phyloP scores from a whole-genome alignment of 192 early-diverging fungal genomes.

The Entomortierella chlamydospora region DNA sequence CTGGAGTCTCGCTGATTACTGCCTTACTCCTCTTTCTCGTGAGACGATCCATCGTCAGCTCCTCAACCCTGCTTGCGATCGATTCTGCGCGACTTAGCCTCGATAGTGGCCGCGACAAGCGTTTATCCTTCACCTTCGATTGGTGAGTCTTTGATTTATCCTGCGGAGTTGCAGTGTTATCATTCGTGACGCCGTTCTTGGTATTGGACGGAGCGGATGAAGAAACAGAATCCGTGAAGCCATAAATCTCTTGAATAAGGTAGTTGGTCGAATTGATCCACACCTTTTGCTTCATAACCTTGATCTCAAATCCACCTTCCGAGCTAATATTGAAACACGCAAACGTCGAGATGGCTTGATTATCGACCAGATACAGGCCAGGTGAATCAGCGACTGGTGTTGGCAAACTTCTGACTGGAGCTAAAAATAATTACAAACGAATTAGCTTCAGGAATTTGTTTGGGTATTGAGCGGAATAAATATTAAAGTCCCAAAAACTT shows the following conservation, averaged over 20 bases:
- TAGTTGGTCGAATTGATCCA: conserved; percentile 53
- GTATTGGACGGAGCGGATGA: conserved; percentile 12
- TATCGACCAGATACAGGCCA: conserved; percentile 41
- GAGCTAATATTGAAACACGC: conserved; percentile 54
- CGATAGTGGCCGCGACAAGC: conserved; percentile 37
- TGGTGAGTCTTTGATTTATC: not conserved
- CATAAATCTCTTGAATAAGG: conserved; percentile 70
- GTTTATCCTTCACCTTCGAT: not conserved
- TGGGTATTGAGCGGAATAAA: too few species aligned
- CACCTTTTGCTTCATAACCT: conserved; percentile 57
- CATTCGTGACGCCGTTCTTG: not conserved
- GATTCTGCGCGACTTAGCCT: conserved; percentile 50
- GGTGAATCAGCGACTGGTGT: conserved; percentile 30
- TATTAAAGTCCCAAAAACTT: too few species aligned
- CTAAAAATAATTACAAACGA: not conserved
- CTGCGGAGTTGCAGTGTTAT: not conserved
- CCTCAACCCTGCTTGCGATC: conserved; percentile 38
- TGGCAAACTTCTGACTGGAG: conserved; percentile 28
- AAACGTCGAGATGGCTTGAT: conserved; percentile 51
- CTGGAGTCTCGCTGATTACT: not conserved
- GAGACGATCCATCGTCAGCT: conserved; percentile 27
- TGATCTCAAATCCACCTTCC: conserved; percentile 50
- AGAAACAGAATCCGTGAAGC: conserved; percentile 56
- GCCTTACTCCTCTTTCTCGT: not conserved
- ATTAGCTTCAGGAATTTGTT: not conserved